Evolutionary conservation across 148 eudicot genomes (phyloP).

Genomic region (Bassia scoparia): DNA sequence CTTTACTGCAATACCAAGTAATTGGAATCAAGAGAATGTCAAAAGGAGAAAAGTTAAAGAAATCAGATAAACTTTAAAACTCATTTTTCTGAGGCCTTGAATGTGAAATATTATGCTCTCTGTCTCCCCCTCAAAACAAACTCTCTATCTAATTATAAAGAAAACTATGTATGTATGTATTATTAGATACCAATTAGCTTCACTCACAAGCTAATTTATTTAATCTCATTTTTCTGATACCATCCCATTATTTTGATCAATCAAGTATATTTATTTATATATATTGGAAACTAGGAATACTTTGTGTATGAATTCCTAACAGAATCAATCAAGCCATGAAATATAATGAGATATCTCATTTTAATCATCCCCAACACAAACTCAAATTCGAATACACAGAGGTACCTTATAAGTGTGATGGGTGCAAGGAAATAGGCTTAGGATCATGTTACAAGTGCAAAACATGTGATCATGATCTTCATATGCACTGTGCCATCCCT

Average conservation of each 20-base stretch:
- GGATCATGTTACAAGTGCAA: slow-evolving; percentile 68
- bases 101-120: slow-evolving; percentile 17
- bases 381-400: slow-evolving; percentile 64
- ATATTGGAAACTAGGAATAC: background rate
- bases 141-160: background rate
- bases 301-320: background rate
- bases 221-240: too few relatives aligned
- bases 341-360: slow-evolving; percentile 68
- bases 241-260: background rate
- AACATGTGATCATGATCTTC: slow-evolving; percentile 68
- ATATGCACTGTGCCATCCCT: slow-evolving; percentile 78
- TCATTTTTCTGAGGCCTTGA: slow-evolving; percentile 12
- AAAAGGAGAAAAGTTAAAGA: slow-evolving; percentile 8
- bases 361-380: slow-evolving; percentile 81
- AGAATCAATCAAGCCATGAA: slow-evolving; percentile 38
- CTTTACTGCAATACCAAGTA: background rate
- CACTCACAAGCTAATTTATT: slow-evolving; percentile 29
- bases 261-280: slow-evolving; percentile 7
- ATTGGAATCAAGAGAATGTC: slow-evolving; percentile 17
- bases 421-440: slow-evolving; percentile 82
- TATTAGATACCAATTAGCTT: slow-evolving; percentile 31
- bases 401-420: slow-evolving; percentile 81
- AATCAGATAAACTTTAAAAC: slow-evolving; percentile 21
- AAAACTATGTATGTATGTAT: slow-evolving; percentile 7
- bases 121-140: slow-evolving; percentile 3